Evolutionary conservation across 345 rosid species (phyloP).

Genomic region (Boechera retrofracta): DNA sequence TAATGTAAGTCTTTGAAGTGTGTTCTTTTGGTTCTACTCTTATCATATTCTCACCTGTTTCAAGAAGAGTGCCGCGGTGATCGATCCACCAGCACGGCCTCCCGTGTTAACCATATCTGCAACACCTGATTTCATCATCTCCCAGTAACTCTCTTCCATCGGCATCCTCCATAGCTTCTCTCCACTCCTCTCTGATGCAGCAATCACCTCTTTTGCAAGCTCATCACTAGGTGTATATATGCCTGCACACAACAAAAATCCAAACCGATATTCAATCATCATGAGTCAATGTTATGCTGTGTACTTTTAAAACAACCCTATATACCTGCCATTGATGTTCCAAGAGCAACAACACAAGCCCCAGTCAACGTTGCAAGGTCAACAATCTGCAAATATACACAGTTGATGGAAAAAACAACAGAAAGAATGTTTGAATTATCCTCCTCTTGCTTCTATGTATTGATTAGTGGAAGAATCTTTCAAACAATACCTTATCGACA

Average conservation of each 20-base stretch:
- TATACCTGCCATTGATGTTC: constrained; percentile 91
- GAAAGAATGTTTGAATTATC: constrained; percentile 5
- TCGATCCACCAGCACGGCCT: constrained; percentile 80
- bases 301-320: background rate
- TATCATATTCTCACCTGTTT: constrained; percentile 64
- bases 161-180: constrained; percentile 99
- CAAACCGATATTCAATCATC: constrained; percentile 1
- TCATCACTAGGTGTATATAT: constrained; percentile 89
- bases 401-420: constrained; percentile 7
- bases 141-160: constrained; percentile 97
- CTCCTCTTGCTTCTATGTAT: constrained; percentile 23
- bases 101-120: constrained; percentile 98
- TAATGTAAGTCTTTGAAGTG: background rate
- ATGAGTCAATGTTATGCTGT: background rate
- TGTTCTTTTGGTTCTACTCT: constrained; percentile 17
- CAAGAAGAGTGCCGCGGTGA: constrained; percentile 93
- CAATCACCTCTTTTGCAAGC: constrained; percentile 78
- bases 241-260: constrained; percentile 49
- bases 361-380: constrained; percentile 97
- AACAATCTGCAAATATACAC: constrained; percentile 58
- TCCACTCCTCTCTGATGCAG: constrained; percentile 76
- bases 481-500: constrained; percentile 74
- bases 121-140: constrained; percentile 90
- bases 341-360: constrained; percentile 89
- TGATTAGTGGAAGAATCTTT: background rate